Evolutionary conservation across 2,329 filamentous ascomycete genomes (phyloP).

Genomic region (Thielaviopsis punctulata): DNA sequence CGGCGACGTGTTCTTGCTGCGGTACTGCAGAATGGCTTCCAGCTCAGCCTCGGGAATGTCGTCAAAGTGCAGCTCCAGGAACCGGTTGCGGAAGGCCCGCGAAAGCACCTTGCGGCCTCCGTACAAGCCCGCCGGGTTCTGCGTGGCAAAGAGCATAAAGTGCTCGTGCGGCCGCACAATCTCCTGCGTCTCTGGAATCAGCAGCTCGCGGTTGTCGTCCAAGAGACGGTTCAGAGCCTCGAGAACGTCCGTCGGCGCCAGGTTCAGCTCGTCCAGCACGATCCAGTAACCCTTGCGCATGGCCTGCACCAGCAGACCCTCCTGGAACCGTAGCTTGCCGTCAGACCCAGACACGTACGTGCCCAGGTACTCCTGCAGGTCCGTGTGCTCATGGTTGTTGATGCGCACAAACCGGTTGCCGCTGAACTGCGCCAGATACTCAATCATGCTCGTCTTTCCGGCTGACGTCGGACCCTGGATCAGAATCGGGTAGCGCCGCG

Average conservation of each 20-base stretch:
- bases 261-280: conserved; percentile 88
- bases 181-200: conserved; percentile 94
- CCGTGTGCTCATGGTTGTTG: conserved; percentile 98
- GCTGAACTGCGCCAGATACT: conserved; percentile 90
- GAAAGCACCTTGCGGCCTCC: conserved; percentile 88
- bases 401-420: conserved; percentile 96
- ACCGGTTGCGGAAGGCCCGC: conserved; percentile 87
- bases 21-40: conserved; percentile 74
- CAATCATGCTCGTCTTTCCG: conserved; percentile 98
- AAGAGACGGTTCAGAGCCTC: conserved; percentile 90
- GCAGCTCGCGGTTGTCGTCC: conserved; percentile 87
- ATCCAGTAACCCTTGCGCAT: conserved; percentile 93
- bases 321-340: conserved; percentile 77
- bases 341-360: conserved; percentile 78
- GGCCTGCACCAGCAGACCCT: conserved; percentile 83
- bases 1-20: conserved; percentile 72
- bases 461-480: conserved; percentile 94
- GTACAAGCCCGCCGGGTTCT: conserved; percentile 91
- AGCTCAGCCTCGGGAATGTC: conserved; percentile 94
- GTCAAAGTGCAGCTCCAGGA: conserved; percentile 92
- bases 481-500: conserved; percentile 76
- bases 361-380: conserved; percentile 92
- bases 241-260: conserved; percentile 91
- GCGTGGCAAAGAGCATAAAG: conserved; percentile 96
- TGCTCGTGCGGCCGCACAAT: conserved; percentile 79